Evolutionary conservation across 768 basidiomycete species (phyloP).

Genomic region (Rubroboletus pulcherrimus): DNA sequence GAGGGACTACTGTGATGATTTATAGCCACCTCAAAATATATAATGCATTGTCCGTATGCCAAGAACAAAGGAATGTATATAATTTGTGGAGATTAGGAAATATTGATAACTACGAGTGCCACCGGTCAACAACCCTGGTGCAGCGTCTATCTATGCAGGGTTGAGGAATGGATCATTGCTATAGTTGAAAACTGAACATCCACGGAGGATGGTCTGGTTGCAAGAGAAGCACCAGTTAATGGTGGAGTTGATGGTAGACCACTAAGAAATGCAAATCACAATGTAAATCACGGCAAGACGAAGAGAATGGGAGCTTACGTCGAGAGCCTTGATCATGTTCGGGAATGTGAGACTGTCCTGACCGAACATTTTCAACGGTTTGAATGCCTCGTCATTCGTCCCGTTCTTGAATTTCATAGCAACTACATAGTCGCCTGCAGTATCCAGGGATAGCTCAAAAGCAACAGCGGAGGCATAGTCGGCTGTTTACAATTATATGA

Average conservation of each 20-base stretch:
- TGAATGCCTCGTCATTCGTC: conserved; percentile 49
- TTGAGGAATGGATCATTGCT: conserved; percentile 28
- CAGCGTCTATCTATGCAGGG: neutral
- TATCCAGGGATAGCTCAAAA: conserved; percentile 62
- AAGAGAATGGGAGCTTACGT: conserved; percentile 7
- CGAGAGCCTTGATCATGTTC: conserved; percentile 14
- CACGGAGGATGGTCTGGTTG: conserved; percentile 31
- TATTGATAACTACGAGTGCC: neutral
- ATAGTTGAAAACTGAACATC: conserved; percentile 31
- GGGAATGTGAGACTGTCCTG: conserved; percentile 22
- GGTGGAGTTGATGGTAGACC: conserved; percentile 29
- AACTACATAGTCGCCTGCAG: conserved; percentile 66
- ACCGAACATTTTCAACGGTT: conserved; percentile 66
- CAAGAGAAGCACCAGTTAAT: conserved; percentile 34
- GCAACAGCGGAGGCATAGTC: conserved; percentile 70
- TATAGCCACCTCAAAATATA: neutral
- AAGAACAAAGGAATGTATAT: too few relatives aligned
- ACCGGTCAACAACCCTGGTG: neutral
- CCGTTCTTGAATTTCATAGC: conserved; percentile 84
- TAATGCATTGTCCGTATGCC: neutral
- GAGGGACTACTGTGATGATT: neutral
- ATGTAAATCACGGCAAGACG: neutral
- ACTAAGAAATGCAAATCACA: conserved; percentile 8
- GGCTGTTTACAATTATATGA: conserved; percentile 39
- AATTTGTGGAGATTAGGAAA: neutral